Evolutionary conservation across 768 basidiomycete genomes (phyloP), one percentile per base, ranked within the genome.

Genomic region (Phallus indusiatus): DNA sequence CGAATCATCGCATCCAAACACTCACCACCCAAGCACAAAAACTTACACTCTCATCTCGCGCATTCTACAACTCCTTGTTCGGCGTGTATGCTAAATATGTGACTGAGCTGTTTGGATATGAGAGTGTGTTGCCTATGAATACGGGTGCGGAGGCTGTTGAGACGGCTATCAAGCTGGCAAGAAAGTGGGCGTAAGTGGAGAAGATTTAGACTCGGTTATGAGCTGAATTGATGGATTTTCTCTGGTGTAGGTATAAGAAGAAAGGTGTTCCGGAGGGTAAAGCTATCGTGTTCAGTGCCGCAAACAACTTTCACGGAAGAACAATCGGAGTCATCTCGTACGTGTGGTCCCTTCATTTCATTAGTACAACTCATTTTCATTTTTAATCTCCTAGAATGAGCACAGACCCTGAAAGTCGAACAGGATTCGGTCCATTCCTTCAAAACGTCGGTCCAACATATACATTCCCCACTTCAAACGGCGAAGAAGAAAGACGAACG

Each of bases 121-220:
- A 95, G 62, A 94, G 93, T 85, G 92, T 96, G 1, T 77, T 98
- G 9, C 94, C 95, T 21, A 96, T 98, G 94, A 99, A 99, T 78
- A 98, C 95, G 0, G 95, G 95, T 50, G 94, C 94, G 0, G 96
- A 99, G 68, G 96, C 96, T 8, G 96, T 98, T 56, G 96, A 99
- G 75, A 96, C 94, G 0, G 83, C 86, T n/a, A 72, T 99, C 70
- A 99, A 99, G 78, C 79, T 98, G 17, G 86, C 96, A 0, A 75
- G 96, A 64, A 97, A 97, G 75, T 98, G 96, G 96, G 95, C 88
- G 1, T 61, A 20, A 48, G 56, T 58, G 16, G n/a, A n/a, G n/a
- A n/a, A n/a, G n/a, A n/a, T n/a, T n/a, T n/a, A n/a, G n/a, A n/a
- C n/a, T n/a, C n/a, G n/a, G n/a, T n/a, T n/a, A n/a, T n/a, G n/a